A percentile compares a stretch with the other conserved stretches of the same genome.
These are phyloP conservation scores for Dactylella cylindrospora DNA, from an alignment of 2,329 filamentous ascomycete species.

Conservation along the genomic window DNA sequence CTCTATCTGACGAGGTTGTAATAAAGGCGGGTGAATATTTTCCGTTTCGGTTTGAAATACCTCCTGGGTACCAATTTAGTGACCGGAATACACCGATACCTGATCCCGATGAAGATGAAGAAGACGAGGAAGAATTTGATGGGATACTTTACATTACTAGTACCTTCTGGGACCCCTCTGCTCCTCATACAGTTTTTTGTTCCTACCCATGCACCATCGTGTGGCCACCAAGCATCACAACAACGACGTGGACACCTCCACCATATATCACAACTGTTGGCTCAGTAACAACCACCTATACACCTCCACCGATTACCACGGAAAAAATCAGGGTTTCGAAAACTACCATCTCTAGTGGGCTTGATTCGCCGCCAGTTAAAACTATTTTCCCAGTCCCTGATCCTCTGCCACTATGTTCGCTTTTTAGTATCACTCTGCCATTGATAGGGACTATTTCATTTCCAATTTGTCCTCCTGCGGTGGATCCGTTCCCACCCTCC, in stretches of 20 bases:
- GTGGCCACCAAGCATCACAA: background rate
- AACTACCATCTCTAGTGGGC: background rate
- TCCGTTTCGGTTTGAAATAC: too few relatives aligned
- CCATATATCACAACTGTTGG: background rate
- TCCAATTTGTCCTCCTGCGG: background rate
- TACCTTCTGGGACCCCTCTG: background rate
- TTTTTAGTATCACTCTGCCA: background rate
- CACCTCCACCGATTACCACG: background rate
- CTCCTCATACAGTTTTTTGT: background rate
- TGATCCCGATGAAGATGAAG: too few relatives aligned
- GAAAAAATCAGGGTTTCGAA: constrained; percentile 4
- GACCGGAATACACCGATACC: too few relatives aligned
- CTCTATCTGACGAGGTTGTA: background rate
- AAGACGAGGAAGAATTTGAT: background rate
- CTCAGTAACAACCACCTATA: background rate
- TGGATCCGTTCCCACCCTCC: background rate
- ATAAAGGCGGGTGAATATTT: background rate
- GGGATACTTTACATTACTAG: background rate
- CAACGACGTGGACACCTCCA: background rate
- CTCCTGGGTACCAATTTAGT: too few relatives aligned
- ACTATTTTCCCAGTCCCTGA: background rate
- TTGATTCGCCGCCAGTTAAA: background rate
- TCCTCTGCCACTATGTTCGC: background rate
- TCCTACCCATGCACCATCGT: background rate
- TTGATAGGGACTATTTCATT: background rate